A percentile compares a stretch with the other conserved stretches of the same genome.
phyloP scores from a whole-genome alignment of 805 yeast species.

The Wickerhamiella allomyrinae region DNA sequence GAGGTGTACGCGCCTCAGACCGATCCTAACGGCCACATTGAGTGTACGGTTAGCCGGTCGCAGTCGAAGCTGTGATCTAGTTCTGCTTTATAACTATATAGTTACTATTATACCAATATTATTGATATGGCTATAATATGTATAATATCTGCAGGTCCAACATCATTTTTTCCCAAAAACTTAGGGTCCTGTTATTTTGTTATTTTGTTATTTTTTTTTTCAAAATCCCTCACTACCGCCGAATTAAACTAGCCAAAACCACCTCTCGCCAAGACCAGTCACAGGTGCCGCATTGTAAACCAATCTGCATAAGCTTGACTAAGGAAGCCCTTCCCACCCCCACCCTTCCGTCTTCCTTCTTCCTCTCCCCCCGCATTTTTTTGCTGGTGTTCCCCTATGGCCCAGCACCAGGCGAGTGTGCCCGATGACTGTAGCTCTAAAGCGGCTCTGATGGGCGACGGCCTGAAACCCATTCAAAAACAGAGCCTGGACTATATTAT shows the following conservation, averaged over 20 bases:
- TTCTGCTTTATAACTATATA: not conserved
- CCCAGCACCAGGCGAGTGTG: not conserved
- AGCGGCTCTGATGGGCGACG: not conserved
- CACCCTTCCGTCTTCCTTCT: no score
- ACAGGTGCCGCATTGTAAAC: no score
- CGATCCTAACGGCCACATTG: conserved; percentile 87
- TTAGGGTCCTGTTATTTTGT: no score
- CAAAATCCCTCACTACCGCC: no score
- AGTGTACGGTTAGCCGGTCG: conserved; percentile 66
- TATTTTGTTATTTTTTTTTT: no score
- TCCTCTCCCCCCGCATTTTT: not conserved
- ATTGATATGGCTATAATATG: no score
- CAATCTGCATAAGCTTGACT: not conserved
- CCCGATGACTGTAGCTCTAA: conserved; percentile 1
- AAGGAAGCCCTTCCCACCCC: no score
- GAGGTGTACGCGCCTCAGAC: conserved; percentile 77
- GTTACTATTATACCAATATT: not conserved
- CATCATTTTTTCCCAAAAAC: no score
- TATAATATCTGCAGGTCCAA: no score
- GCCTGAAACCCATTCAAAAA: conserved; percentile 35
- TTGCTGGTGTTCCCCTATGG: not conserved
- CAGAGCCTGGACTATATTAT: conserved; percentile 64
- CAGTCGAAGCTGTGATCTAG: conserved; percentile 37
- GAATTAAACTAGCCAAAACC: no score
- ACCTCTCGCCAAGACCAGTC: no score